These are phyloP conservation scores for Ganoderma leucocontextum DNA, from an alignment of 1,284 basidiomycete species.

Conservation along the genomic window DNA sequence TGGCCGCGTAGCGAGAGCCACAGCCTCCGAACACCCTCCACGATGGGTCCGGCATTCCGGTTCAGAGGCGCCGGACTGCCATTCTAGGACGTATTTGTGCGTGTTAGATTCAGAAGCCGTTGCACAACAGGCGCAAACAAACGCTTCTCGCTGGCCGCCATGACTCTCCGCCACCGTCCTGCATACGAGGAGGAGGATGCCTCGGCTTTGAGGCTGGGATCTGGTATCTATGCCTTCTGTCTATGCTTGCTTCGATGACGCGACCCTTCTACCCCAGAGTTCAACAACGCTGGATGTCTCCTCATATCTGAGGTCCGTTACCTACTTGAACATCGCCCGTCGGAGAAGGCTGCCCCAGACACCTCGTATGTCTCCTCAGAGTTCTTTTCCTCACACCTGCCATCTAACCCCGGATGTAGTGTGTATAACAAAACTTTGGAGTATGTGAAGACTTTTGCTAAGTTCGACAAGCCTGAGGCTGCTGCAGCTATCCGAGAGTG, in stretches of 20 bases:
- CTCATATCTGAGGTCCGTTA: slow-evolving; percentile 93
- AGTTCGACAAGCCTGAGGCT: slow-evolving; percentile 89
- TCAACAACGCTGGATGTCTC: slow-evolving; percentile 90
- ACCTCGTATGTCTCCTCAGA: slow-evolving; percentile 68
- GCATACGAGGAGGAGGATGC: slow-evolving; percentile 76
- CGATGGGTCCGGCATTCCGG: slow-evolving; percentile 3
- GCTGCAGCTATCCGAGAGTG: slow-evolving; percentile 91
- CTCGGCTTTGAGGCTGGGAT: slow-evolving; percentile 70
- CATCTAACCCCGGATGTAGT: slow-evolving; percentile 47
- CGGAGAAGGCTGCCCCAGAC: slow-evolving; percentile 82
- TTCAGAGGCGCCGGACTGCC: slow-evolving; percentile 1
- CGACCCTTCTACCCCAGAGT: slow-evolving; percentile 59
- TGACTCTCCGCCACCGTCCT: slow-evolving; percentile 58
- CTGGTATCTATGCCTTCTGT: slow-evolving; percentile 50
- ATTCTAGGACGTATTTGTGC: slow-evolving; percentile 33
- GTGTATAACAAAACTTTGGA: slow-evolving; percentile 94
- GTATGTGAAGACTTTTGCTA: slow-evolving; percentile 90
- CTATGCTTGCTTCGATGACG: not conserved
- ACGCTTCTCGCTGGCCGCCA: slow-evolving; percentile 41
- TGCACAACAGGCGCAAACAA: slow-evolving; percentile 38
- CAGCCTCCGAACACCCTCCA: slow-evolving; percentile 14
- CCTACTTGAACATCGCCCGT: slow-evolving; percentile 77
- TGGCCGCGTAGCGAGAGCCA: slow-evolving; percentile 6
- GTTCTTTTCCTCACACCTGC: not conserved
- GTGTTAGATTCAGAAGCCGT: slow-evolving; percentile 40